Evolutionary conservation across 164 flowering plant species (phyloP), one percentile per base, ranked within the genome.

Genomic region (Dillenia turbinata): DNA sequence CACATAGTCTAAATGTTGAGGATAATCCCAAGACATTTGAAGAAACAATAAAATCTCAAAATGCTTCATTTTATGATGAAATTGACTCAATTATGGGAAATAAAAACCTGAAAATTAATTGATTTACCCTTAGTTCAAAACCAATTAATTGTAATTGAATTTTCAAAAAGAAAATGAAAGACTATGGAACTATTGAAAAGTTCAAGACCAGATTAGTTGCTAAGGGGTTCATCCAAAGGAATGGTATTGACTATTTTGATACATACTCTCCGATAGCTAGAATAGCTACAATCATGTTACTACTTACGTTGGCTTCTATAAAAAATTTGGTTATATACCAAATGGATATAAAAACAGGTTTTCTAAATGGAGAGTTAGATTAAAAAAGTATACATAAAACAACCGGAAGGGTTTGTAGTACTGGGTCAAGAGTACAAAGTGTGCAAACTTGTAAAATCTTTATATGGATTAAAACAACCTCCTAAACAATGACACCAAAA

Each of bases 141-240:
- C 44, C 60, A 6, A n/a, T 68, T 10, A 56, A 26, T 10, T 49
- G 55, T 45, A 68, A 68, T 14, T 68, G 61, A 54, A 8, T 61
- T 1, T 61, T 48, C 13, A 56, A 48, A 40, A 57, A 45, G 51
- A 66, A 66, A 53, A 0, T 57, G 0, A 66, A 66, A n/a, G 52
- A n/a, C 1, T 58, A 60, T 58, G 69, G 47, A 1, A 13, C 59
- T 5, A 66, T 57, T 1, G 49, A 63, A 0, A 62, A 52, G 6
- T 66, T 46, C 10, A 66, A 66, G 16, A 54, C 54, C 8, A 47
- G 60, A 5, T 54, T 66, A 47, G 64, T 66, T 19, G 59, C 40
- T 12, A 47, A 60, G 24, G 60, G 53, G 5, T 60, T 52, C 12
- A 52, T 9, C 2, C 64, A 59, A 53, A 66, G 15, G 6, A 0